These are phyloP conservation scores for Peniophora sp. DNA, from an alignment of 1,284 basidiomycete species.

Conservation along the genomic window DNA sequence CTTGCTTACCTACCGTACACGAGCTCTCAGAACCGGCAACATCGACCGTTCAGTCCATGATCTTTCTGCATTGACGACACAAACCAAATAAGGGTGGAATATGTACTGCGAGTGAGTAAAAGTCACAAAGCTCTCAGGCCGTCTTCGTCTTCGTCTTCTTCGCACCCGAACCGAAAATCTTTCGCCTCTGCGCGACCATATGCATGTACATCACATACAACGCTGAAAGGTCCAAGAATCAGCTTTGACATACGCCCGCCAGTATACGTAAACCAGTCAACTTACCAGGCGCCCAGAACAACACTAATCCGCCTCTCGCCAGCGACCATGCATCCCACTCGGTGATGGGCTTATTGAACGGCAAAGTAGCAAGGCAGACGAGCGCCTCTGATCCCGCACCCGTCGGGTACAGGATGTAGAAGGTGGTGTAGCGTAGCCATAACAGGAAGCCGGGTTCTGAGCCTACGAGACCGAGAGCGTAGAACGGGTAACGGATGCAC, in stretches of 20 bases:
- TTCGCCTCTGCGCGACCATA: conserved; percentile 82
- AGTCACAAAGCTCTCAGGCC: too few relatives aligned
- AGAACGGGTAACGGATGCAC: conserved; percentile 89
- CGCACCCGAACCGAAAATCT: conserved; percentile 51
- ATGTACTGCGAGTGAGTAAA: too few relatives aligned
- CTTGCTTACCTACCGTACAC: too few relatives aligned
- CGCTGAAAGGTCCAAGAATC: conserved; percentile 37
- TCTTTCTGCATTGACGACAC: too few relatives aligned
- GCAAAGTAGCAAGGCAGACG: conserved; percentile 76
- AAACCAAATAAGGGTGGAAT: too few relatives aligned
- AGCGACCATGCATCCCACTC: conserved; percentile 48
- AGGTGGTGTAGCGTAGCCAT: conserved; percentile 83
- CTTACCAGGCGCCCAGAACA: conserved; percentile 90
- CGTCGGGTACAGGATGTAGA: conserved; percentile 88
- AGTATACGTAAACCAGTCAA: conserved; percentile 10
- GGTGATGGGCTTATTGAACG: conserved; percentile 13
- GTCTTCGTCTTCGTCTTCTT: conserved; percentile 19
- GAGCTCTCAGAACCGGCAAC: too few relatives aligned
- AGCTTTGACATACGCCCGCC: conserved; percentile 6
- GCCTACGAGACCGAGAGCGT: conserved; percentile 66
- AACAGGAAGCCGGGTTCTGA: conserved; percentile 39
- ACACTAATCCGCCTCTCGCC: conserved; percentile 56
- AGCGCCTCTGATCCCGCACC: conserved; percentile 90
- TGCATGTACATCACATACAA: conserved; percentile 85
- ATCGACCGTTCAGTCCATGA: too few relatives aligned